A percentile compares a stretch with the other conserved stretches of the same genome.
Evolutionary conservation across 164 flowering plant species (phyloP).

Genomic region (Houttuynia cordata): DNA sequence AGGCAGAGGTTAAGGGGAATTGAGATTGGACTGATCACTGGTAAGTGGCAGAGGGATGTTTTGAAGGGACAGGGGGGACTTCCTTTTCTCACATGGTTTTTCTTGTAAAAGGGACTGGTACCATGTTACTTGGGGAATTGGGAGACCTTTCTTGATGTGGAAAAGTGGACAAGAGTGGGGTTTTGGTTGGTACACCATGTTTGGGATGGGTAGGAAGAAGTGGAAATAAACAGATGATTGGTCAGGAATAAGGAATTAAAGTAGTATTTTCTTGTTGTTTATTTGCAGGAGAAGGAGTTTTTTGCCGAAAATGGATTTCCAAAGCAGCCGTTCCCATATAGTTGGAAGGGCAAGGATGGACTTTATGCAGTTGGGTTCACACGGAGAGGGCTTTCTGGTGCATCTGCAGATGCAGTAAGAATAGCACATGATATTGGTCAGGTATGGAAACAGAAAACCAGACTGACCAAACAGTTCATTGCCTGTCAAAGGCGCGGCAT

Average conservation of each 20-base stretch:
- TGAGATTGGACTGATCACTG: background rate
- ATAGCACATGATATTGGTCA: constrained; percentile 61
- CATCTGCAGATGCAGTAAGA: constrained; percentile 57
- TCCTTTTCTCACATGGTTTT: background rate
- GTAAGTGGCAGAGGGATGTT: background rate
- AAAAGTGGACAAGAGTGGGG: background rate
- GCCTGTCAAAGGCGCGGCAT: constrained; percentile 44
- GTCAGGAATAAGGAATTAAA: background rate
- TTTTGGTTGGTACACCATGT: background rate
- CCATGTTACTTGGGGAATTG: background rate
- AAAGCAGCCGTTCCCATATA: constrained; percentile 57
- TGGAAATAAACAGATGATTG: background rate
- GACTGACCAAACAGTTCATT: constrained; percentile 29
- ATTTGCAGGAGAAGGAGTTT: constrained; percentile 57
- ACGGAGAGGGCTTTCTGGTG: constrained; percentile 79
- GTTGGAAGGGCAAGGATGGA: constrained; percentile 75
- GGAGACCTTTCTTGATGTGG: background rate
- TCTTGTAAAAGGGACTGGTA: no score
- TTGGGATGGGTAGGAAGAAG: background rate
- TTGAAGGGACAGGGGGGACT: background rate
- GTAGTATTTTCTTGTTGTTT: background rate
- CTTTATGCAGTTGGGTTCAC: constrained; percentile 89
- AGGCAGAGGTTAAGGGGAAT: background rate
- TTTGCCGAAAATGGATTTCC: constrained; percentile 66
- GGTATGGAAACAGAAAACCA: constrained; percentile 68